A percentile compares a stretch with the other conserved stretches of the same genome.
Conservation (phyloP, 257 asterid species). For the Leptodermis oblonga region DNA sequence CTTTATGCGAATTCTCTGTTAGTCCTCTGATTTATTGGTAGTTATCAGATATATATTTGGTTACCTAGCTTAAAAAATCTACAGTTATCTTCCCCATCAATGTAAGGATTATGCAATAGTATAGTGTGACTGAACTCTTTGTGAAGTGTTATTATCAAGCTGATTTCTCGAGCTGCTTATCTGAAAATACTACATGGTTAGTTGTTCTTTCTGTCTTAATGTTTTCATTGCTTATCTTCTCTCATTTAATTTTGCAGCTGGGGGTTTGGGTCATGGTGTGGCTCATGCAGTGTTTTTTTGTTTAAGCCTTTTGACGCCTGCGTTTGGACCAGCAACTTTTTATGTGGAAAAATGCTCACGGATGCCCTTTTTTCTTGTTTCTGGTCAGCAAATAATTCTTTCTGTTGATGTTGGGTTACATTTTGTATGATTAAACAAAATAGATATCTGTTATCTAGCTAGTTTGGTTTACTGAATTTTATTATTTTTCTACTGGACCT, state of each 20-base stretch:
- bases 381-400: conserved; percentile 39
- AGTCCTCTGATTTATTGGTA: not conserved
- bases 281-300: conserved; percentile 98
- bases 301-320: conserved; percentile 90
- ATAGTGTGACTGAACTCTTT: not conserved
- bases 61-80: not conserved
- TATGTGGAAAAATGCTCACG: conserved; percentile 85
- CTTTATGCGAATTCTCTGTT: not conserved
- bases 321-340: conserved; percentile 96
- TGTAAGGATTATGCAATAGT: not conserved
- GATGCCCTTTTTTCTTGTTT: conserved; percentile 83
- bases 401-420: not conserved
- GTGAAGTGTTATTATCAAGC: not conserved
- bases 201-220: conserved; percentile 14
- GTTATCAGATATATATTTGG: too few species aligned
- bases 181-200: not conserved
- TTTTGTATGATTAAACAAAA: not conserved
- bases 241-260: conserved; percentile 48
- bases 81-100: not conserved
- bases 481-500: not conserved
- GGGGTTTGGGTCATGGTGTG: conserved; percentile 98
- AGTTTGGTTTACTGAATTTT: not conserved
- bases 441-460: not conserved
- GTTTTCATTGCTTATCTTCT: conserved; percentile 8
- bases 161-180: not conserved